phyloP scores from a whole-genome alignment of 805 yeast genomes.

The Kodamaea neixiangensis region DNA sequence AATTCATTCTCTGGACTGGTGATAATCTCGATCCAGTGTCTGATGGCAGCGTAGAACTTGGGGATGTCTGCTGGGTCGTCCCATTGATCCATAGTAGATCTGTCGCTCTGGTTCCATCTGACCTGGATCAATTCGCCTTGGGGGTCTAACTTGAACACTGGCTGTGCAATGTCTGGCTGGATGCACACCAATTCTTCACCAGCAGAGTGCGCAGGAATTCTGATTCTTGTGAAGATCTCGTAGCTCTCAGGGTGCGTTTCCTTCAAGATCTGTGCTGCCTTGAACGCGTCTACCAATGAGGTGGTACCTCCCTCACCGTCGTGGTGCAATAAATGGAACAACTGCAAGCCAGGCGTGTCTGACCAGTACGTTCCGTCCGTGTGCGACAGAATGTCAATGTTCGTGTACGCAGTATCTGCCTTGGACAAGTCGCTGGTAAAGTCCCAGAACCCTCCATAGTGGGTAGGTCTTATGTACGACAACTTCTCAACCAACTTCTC shows the following conservation, averaged over 20 bases:
- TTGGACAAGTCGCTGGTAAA: constrained; percentile 68
- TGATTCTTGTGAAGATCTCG: constrained; percentile 48
- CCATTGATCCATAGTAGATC: constrained; percentile 59
- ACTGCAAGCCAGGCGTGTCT: constrained; percentile 69
- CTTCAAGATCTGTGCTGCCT: constrained; percentile 54
- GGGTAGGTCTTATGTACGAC: constrained; percentile 65
- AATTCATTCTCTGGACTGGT: constrained; percentile 51
- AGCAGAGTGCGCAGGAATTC: constrained; percentile 72
- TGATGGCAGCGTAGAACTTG: constrained; percentile 56
- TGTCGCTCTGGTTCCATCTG: constrained; percentile 71
- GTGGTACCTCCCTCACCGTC: constrained; percentile 71
- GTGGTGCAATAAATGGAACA: constrained; percentile 64
- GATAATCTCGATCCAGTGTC: constrained; percentile 57
- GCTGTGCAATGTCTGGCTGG: constrained; percentile 56
- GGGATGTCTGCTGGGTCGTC: constrained; percentile 51
- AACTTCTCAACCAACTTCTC: constrained; percentile 56
- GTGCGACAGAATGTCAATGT: constrained; percentile 61
- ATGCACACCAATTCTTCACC: constrained; percentile 67
- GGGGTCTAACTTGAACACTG: constrained; percentile 56
- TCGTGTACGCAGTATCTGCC: constrained; percentile 73
- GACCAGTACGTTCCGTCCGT: constrained; percentile 79
- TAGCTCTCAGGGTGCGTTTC: constrained; percentile 51
- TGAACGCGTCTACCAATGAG: constrained; percentile 65
- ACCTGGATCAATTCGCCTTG: constrained; percentile 58
- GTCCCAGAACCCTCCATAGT: constrained; percentile 82